Base-by-base conservation (phyloP, 345 rosid genomes). In the Combretum micranthum region DNA sequence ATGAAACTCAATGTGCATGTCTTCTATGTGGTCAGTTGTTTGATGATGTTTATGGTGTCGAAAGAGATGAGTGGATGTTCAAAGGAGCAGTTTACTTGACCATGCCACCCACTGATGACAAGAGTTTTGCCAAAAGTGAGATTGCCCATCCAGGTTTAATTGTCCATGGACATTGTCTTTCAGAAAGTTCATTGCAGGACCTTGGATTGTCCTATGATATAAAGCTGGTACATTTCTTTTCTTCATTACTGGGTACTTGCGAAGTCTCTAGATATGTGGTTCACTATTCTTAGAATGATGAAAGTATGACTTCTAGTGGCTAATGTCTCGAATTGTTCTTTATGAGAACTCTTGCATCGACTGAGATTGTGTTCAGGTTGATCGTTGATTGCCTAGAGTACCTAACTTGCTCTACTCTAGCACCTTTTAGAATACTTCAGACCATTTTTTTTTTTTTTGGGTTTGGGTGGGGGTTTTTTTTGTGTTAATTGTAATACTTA, bases 11-110 rank as follows among this genome's bases (percentile, higher is more conserved):
- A 56, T 83, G 77, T 70, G 91, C 82, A 20, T 93, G 99, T 69
- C 57, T 89, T 58, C 55, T 93, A 48, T 93, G 99, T 65, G 99
- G 97, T 39, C 88, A 85, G 67, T 62, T 89, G 54, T 93, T 93
- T 78, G 95, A 93, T 66, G 99, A 93, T 61, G 76, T 70, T 71
- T 93, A 76, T 68, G 60, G 79, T 74, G 77, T 57, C 32, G 83
- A 69, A 61, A 77, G 20, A 61, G 72, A 59, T 58, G 77, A 71
- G 64, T 93, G 99, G 97, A 82, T 89, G 95, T 89, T 89, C 69
- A 87, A 75, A 51, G 96, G 77, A 64, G 90, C 96, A 56, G 70
- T 80, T 19, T 73, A 65, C 76, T 57, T 89, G 78, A 65, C 67
- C 42, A 61, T 67, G 53, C 68, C 84, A 32, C 47, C 55, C 6